Evolutionary conservation across 345 rosid species (phyloP).

Genomic region (Moricandia arvensis): DNA sequence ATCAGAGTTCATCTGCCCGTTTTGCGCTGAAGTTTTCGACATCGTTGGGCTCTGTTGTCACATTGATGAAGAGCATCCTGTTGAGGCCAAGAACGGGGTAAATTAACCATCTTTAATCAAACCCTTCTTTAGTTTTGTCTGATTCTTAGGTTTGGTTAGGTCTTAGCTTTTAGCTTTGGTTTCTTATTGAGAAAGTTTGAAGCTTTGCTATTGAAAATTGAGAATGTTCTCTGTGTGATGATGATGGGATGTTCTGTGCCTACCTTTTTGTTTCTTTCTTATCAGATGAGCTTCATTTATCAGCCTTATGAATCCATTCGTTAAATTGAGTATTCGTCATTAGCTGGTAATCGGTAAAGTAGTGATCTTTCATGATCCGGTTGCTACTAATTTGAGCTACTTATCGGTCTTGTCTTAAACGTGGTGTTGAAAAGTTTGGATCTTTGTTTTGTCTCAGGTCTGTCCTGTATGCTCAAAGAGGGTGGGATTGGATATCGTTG

Average conservation of each 20-base stretch:
- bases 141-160: conserved; percentile 5
- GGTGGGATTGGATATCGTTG: conserved; percentile 67
- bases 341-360: conserved; percentile 21
- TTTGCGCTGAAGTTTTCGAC: conserved; percentile 80
- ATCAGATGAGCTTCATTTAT: conserved; percentile 30
- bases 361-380: conserved; percentile 33
- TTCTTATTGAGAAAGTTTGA: neutral
- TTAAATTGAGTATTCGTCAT: conserved; percentile 17
- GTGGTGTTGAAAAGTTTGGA: neutral
- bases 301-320: conserved; percentile 27
- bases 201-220: neutral
- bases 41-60: conserved; percentile 87
- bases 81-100: conserved; percentile 83
- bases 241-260: conserved; percentile 21
- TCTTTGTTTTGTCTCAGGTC: conserved; percentile 43
- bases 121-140: neutral
- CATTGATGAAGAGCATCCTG: conserved; percentile 85
- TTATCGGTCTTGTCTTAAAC: neutral
- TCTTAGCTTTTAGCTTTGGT: neutral
- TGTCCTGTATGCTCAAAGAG: conserved; percentile 76
- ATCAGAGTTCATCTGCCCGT: conserved; percentile 70
- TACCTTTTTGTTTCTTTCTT: conserved; percentile 31
- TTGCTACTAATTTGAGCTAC: neutral
- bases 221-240: neutral
- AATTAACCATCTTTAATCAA: neutral